Evolutionary conservation across 305 asterid species (phyloP).

Genomic region (Fraxinus sp.): DNA sequence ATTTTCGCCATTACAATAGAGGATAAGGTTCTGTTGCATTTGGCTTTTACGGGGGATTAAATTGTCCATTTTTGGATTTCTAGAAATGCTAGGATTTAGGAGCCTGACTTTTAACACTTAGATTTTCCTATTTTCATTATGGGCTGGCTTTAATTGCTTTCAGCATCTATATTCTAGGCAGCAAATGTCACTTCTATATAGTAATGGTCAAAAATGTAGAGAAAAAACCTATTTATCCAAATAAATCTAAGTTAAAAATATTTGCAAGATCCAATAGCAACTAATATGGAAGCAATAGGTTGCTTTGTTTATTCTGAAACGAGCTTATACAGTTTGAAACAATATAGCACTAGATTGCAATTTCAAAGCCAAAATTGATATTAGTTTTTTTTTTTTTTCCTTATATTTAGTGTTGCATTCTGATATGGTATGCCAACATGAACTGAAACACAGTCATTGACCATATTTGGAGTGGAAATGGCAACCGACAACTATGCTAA

Average conservation of each 20-base stretch:
- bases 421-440: conserved; percentile 2
- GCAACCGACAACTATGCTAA: not conserved
- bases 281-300: not conserved
- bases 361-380: not conserved
- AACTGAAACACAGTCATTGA: not conserved
- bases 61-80: not conserved
- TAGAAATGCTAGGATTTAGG: not conserved
- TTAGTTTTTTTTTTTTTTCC: not conserved
- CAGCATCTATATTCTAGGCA: not conserved
- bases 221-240: not conserved
- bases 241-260: not conserved
- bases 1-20: not conserved
- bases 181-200: not conserved
- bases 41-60: not conserved
- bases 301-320: not conserved
- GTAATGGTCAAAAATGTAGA: not conserved
- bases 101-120: not conserved
- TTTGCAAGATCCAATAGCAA: not conserved
- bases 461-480: not conserved
- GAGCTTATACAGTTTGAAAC: not conserved
- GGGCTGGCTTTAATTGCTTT: not conserved
- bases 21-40: not conserved
- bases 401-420: conserved; percentile 2
- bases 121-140: not conserved
- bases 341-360: not conserved